Percentiles rank a stretch among this genome's conserved stretches.
Conservation (phyloP, 1,284 basidiomycete species). For the Phellopilus nigrolimitatus region DNA sequence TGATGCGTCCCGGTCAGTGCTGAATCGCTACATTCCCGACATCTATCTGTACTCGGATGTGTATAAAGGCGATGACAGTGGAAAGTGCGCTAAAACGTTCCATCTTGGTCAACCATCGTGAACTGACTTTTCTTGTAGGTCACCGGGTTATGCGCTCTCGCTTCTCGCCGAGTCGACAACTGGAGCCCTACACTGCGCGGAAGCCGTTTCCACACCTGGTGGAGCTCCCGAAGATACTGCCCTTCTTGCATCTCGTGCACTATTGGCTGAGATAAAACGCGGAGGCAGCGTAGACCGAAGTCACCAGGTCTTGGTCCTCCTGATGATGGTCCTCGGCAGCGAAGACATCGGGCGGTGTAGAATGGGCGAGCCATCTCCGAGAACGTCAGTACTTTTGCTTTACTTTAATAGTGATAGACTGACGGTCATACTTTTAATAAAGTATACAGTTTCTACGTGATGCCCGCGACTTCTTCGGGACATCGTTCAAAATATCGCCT, state of each 20-base stretch:
- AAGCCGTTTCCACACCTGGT: constrained; percentile 76
- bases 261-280: constrained; percentile 74
- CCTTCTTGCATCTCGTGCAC: constrained; percentile 67
- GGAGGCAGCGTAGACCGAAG: constrained; percentile 91
- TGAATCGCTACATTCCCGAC: constrained; percentile 97
- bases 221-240: constrained; percentile 93
- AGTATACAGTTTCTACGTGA: constrained; percentile 92
- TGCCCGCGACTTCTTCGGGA: constrained; percentile 75
- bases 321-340: constrained; percentile 92
- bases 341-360: constrained; percentile 91
- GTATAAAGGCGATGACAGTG: constrained; percentile 95
- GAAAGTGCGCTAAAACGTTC: constrained; percentile 60
- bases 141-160: constrained; percentile 92
- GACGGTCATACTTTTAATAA: constrained; percentile 12
- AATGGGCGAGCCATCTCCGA: constrained; percentile 76
- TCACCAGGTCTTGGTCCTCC: constrained; percentile 84
- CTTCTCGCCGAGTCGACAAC: constrained; percentile 92
- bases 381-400: constrained; percentile 60
- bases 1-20: constrained; percentile 83
- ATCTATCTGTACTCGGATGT: constrained; percentile 98
- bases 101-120: not conserved
- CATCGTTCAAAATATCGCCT: constrained; percentile 42
- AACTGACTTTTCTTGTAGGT: constrained; percentile 44
- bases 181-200: constrained; percentile 82
- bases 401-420: not conserved